Percentiles rank a stretch among this genome's conserved stretches.
phyloP scores from a whole-genome alignment of 2,329 filamentous ascomycete species.

The Colletotrichum spinosum region DNA sequence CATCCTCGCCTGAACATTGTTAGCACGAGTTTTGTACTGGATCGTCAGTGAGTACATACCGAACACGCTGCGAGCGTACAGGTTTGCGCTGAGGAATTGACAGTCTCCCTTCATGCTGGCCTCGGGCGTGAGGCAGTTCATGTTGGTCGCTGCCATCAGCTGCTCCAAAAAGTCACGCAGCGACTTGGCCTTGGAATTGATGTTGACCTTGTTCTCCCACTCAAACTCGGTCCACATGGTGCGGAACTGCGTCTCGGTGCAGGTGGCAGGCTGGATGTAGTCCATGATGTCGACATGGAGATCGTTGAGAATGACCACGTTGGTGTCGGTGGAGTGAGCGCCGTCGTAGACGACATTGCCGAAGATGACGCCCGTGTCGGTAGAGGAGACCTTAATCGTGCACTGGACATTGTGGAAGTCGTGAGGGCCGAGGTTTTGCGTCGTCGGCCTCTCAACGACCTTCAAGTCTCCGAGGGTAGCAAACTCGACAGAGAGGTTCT shows the following conservation, averaged over 20 bases:
- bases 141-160: conserved; percentile 97
- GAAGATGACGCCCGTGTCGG: conserved; percentile 98
- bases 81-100: conserved; percentile 95
- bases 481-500: conserved; percentile 97
- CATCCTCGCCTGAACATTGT: conserved; percentile 84
- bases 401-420: conserved; percentile 99
- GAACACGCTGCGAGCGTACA: conserved; percentile 97
- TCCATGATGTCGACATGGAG: conserved; percentile 99
- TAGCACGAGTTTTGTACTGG: conserved; percentile 32
- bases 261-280: conserved; percentile 97
- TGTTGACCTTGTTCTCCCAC: conserved; percentile 99
- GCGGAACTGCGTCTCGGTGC: conserved; percentile 97
- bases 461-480: conserved; percentile 98
- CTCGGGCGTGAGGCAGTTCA: conserved; percentile 97
- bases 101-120: conserved; percentile 97
- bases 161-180: conserved; percentile 92
- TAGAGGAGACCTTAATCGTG: conserved; percentile 98
- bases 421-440: conserved; percentile 93
- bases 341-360: conserved; percentile 99
- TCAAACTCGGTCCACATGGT: conserved; percentile 99
- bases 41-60: conserved; percentile 71
- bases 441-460: conserved; percentile 95
- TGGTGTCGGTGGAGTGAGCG: conserved; percentile 89
- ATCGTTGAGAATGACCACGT: conserved; percentile 98
- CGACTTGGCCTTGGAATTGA: conserved; percentile 95